phyloP scores from a whole-genome alignment of 345 rosid species.

The Moricandia arvensis region DNA sequence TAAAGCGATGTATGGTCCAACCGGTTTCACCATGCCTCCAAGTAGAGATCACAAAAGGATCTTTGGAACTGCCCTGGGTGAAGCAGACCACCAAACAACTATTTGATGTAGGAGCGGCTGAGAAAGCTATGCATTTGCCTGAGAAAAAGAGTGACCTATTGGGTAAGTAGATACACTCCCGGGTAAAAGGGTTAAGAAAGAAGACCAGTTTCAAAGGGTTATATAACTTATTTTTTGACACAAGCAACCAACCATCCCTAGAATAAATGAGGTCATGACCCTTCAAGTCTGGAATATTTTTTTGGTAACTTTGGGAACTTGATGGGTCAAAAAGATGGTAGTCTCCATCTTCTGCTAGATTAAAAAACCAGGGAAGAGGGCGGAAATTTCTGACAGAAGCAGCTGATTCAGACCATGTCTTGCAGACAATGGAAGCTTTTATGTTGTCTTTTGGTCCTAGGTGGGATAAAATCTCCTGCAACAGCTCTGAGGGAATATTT shows the following conservation, averaged over 20 bases:
- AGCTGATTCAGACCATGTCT: constrained; percentile 5
- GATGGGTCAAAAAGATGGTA: neutral
- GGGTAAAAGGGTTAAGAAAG: neutral
- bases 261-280: neutral
- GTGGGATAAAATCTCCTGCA: neutral
- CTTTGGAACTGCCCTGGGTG: neutral
- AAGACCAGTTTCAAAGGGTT: neutral
- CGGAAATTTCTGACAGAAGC: neutral
- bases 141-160: neutral
- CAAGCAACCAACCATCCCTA: constrained; percentile 4
- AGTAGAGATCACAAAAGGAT: neutral
- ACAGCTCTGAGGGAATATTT: neutral
- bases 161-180: neutral
- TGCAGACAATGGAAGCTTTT: neutral
- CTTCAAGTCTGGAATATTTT: neutral
- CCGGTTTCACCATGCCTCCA: neutral
- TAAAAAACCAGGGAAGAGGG: neutral
- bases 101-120: neutral
- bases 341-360: neutral
- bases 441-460: neutral
- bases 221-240: too few relatives aligned
- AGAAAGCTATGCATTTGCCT: neutral
- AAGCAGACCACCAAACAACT: neutral
- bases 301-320: neutral
- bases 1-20: neutral